phyloP scores from a whole-genome alignment of 164 flowering plant species.

The Annona cherimola region DNA sequence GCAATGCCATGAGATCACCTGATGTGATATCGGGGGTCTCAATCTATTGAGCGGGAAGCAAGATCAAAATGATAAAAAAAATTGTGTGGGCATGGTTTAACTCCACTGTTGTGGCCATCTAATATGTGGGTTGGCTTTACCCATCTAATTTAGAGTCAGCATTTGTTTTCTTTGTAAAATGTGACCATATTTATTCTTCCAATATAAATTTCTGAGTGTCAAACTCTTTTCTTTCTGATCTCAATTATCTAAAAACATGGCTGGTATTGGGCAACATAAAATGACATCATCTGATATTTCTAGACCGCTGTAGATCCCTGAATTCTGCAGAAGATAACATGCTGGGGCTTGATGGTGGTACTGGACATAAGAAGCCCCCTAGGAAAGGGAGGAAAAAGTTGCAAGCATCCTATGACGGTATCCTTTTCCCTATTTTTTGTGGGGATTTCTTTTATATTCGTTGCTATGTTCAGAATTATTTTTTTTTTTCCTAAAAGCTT shows the following conservation, averaged over 20 bases:
- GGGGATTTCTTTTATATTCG: neutral
- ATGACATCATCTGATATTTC: constrained; percentile 12
- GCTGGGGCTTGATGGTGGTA: constrained; percentile 44
- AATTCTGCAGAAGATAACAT: constrained; percentile 30
- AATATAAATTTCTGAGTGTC: neutral
- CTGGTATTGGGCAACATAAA: constrained; percentile 12
- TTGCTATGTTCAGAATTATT: neutral
- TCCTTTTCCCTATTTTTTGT: constrained; percentile 26
- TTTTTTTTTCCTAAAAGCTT: neutral
- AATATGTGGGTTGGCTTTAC: too few species aligned
- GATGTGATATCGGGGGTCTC: too few species aligned
- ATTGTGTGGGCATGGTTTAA: too few species aligned
- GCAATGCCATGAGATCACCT: too few species aligned
- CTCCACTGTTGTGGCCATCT: too few species aligned
- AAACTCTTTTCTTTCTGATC: neutral
- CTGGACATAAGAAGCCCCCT: constrained; percentile 55
- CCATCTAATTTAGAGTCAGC: too few species aligned
- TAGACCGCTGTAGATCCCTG: constrained; percentile 65
- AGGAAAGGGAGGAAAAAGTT: constrained; percentile 64
- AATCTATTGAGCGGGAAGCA: too few species aligned
- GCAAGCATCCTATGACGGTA: constrained; percentile 41
- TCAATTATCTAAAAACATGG: neutral
- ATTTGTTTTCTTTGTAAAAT: too few species aligned
- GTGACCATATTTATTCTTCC: too few species aligned
- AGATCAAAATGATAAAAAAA: too few species aligned